phyloP scores from a whole-genome alignment of 257 asterid species.

The Hygrophila difformis region DNA sequence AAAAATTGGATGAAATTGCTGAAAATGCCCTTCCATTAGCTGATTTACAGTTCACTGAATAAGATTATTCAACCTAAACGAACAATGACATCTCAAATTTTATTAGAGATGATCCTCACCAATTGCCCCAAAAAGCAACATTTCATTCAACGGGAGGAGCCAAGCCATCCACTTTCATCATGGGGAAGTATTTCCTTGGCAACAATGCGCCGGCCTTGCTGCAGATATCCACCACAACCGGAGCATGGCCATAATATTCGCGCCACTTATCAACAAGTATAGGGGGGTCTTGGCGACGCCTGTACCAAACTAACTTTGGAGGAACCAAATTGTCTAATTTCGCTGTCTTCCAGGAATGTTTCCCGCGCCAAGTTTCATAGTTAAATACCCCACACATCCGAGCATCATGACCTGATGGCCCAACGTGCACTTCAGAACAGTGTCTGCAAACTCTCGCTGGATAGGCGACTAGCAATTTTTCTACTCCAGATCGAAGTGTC shows the following conservation, averaged over 20 bases:
- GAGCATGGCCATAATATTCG: slow-evolving; percentile 69
- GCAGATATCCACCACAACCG: slow-evolving; percentile 83
- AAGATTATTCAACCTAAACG: too few relatives aligned
- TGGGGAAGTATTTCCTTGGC: slow-evolving; percentile 55
- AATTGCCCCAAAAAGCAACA: background rate
- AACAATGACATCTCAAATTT: background rate
- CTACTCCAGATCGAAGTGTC: slow-evolving; percentile 52
- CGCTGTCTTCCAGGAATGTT: slow-evolving; percentile 75
- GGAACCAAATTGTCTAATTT: slow-evolving; percentile 70
- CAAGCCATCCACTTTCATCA: slow-evolving; percentile 73
- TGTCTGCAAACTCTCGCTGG: slow-evolving; percentile 71
- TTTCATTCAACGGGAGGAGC: slow-evolving; percentile 33
- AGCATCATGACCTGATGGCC: slow-evolving; percentile 80
- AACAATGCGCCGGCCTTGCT: slow-evolving; percentile 70
- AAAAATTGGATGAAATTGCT: too few relatives aligned
- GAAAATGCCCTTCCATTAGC: too few relatives aligned
- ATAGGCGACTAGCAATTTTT: slow-evolving; percentile 54
- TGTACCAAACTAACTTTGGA: slow-evolving; percentile 57
- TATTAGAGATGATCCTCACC: background rate
- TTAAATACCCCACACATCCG: slow-evolving; percentile 79
- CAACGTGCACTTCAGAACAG: slow-evolving; percentile 83
- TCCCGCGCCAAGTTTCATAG: slow-evolving; percentile 54
- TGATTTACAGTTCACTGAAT: too few relatives aligned
- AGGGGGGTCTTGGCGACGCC: slow-evolving; percentile 66
- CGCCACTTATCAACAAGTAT: slow-evolving; percentile 64